phyloP scores from a whole-genome alignment of 768 basidiomycete genomes.

The Boletus sp. region DNA sequence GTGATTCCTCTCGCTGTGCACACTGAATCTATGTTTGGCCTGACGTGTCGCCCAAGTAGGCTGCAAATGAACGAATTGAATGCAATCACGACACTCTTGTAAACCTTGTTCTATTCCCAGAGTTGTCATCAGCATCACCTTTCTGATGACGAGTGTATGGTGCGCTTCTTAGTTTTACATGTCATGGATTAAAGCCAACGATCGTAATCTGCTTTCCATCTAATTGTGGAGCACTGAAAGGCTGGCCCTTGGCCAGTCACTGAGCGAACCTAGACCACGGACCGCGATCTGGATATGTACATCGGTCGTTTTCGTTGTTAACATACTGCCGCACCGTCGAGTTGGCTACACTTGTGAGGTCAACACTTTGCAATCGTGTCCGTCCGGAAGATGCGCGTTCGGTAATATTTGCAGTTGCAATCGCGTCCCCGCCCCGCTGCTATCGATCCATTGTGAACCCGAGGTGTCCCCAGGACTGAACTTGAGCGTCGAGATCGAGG shows the following conservation, averaged over 20 bases:
- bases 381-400: neutral
- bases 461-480: neutral
- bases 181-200: too few species aligned
- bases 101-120: neutral
- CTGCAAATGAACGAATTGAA: neutral
- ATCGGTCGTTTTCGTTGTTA: too few species aligned
- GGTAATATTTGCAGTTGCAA: neutral
- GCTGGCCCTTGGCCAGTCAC: too few species aligned
- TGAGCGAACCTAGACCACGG: too few species aligned
- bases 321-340: neutral
- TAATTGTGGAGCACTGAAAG: too few species aligned
- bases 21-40: neutral
- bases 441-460: neutral
- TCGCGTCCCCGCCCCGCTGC: neutral
- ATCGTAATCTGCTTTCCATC: too few species aligned
- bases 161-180: too few species aligned
- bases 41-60: neutral
- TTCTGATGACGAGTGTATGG: too few species aligned
- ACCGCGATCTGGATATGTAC: too few species aligned
- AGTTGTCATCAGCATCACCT: neutral
- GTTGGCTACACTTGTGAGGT: neutral
- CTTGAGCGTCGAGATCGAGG: neutral
- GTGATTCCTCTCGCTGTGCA: neutral
- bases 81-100: neutral
- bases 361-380: neutral